Evolutionary conservation across 306 rosid species (phyloP), one percentile per base, ranked within the genome.

Genomic region (Dalbergia cochinchinensis): DNA sequence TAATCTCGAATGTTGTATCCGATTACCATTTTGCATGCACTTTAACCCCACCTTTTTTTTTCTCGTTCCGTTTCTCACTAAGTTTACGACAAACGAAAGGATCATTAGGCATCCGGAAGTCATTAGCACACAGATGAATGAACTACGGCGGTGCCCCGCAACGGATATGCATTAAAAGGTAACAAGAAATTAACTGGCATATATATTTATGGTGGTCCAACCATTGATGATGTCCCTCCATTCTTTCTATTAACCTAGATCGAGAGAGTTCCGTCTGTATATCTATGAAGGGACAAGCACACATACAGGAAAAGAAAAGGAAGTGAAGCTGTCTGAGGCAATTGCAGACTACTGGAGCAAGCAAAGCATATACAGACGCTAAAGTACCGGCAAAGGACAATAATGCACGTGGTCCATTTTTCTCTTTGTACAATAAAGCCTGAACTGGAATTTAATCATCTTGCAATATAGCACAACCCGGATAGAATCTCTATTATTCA

Each of bases 361-460:
- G 14, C 20, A 65, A 73, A 70, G 77, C 59, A 31, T 59, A 57
- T 20, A 19, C 9, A 42, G 68, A 12, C 33, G 48, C n/a, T 57
- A 64, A 65, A 65, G 76, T 66, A 48, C 34, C 54, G 44, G 10
- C 15, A 39, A 22, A 60, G 77, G 69, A 59, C 78, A 78, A 78
- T 79, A 78, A 83, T 78, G n/a, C 63, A 71, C 76, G 57, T 78
- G 86, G 80, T 51, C 76, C 86, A 47, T 64, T 78, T 63, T 45
- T 34, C 63, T 57, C 58, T 71, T 14, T 64, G 55, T 19, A 57
- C 57, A 65, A 37, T 37, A 37, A 55, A 63, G 66, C 74, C 61
- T 72, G 79, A 55, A 18, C 53, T 67, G 5, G 53, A 73, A 64
- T 73, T 70, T 16, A 66, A 26, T 34, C 60, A 65, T 77, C 31